Conservation (phyloP, 2,329 filamentous ascomycete genomes). For the Ophiocordyceps camponoti-leonardi region DNA sequence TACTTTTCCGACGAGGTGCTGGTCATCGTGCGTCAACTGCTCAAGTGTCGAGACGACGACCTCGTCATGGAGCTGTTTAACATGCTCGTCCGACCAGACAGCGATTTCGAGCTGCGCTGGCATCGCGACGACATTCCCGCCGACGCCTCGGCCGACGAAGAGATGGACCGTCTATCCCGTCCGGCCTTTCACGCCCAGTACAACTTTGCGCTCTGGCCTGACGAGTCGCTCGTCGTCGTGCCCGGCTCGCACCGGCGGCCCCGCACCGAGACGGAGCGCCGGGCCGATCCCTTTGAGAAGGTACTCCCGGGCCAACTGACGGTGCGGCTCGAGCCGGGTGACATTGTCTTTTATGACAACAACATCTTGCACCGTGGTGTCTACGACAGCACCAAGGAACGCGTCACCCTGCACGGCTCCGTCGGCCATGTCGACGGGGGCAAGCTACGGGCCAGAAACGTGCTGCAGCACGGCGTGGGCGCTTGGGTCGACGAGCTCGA, state of each 20-base stretch:
- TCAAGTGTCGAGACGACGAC: slow-evolving; percentile 38
- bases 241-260: slow-evolving; percentile 60
- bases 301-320: slow-evolving; percentile 44
- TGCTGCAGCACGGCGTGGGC: slow-evolving; percentile 58
- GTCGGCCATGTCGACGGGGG: slow-evolving; percentile 44
- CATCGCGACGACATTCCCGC: slow-evolving; percentile 69
- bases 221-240: slow-evolving; percentile 57
- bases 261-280: slow-evolving; percentile 51
- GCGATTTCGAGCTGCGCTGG: slow-evolving; percentile 62
- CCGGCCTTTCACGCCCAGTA: slow-evolving; percentile 67
- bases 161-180: slow-evolving; percentile 39
- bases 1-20: slow-evolving; percentile 60
- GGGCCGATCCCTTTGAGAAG: slow-evolving; percentile 46
- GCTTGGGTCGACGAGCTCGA: slow-evolving; percentile 44
- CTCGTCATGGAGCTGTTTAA: slow-evolving; percentile 84
- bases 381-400: slow-evolving; percentile 40
- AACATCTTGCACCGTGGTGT: slow-evolving; percentile 67
- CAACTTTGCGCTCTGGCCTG: slow-evolving; percentile 67
- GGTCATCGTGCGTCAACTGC: slow-evolving; percentile 43
- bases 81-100: slow-evolving; percentile 57
- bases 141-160: slow-evolving; percentile 48
- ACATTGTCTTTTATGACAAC: slow-evolving; percentile 79
- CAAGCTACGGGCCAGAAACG: slow-evolving; percentile 45
- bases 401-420: slow-evolving; percentile 57
- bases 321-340: slow-evolving; percentile 53